These are phyloP conservation scores for Cephaloascus albidus DNA, from an alignment of 805 yeast species.

Conservation along the genomic window DNA sequence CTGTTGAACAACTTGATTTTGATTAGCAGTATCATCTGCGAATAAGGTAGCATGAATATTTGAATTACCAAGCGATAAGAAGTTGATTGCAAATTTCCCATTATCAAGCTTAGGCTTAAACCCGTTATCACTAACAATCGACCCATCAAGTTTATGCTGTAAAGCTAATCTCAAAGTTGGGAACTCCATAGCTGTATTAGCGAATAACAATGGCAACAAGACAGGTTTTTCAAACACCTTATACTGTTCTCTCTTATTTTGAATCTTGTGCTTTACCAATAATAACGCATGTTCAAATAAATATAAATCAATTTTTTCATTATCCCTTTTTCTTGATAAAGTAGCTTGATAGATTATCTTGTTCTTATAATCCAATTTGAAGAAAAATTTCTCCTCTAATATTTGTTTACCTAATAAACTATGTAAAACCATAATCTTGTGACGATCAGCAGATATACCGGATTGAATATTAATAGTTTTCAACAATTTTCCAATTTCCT, in stretches of 20 bases:
- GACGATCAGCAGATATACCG: conserved; percentile 90
- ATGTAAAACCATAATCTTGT: conserved; percentile 72
- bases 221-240: conserved; percentile 87
- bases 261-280: conserved; percentile 77
- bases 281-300: conserved; percentile 81
- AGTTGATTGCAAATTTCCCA: conserved; percentile 38
- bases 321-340: conserved; percentile 58
- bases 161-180: conserved; percentile 46
- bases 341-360: conserved; percentile 76
- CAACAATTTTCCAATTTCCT: conserved; percentile 65
- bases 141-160: conserved; percentile 21
- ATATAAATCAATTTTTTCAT: conserved; percentile 77
- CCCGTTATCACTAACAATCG: conserved; percentile 13
- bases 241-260: conserved; percentile 83
- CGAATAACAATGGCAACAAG: conserved; percentile 67
- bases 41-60: conserved; percentile 45
- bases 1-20: conserved; percentile 73
- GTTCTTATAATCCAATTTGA: conserved; percentile 75
- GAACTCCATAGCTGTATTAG: conserved; percentile 70
- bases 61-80: conserved; percentile 42
- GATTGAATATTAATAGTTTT: conserved; percentile 76
- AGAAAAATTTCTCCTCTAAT: conserved; percentile 75
- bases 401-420: conserved; percentile 55
- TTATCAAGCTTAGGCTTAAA: conserved; percentile 15
- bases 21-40: conserved; percentile 49